Conservation (phyloP, 495 filamentous ascomycete genomes). For the Aspergillus biplanus region DNA sequence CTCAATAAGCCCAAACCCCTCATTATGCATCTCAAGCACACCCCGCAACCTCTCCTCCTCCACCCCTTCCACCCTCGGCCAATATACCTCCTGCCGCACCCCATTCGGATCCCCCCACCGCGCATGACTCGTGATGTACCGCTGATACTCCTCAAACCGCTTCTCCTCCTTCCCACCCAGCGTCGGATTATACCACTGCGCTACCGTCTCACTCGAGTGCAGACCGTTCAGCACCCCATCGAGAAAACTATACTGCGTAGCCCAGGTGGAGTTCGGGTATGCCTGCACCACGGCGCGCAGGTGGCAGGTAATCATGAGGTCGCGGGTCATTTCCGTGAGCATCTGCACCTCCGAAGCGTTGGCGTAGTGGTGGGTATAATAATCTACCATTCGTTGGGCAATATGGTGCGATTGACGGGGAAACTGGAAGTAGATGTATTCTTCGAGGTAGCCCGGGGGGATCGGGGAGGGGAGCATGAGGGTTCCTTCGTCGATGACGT, state of each 20-base stretch:
- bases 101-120: conserved; percentile 9
- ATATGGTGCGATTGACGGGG: not conserved
- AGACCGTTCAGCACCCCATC: conserved; percentile 6
- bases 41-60: not conserved
- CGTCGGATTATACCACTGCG: conserved; percentile 6
- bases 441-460: not conserved
- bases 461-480: conserved; percentile 28
- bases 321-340: not conserved
- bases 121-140: conserved; percentile 8
- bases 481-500: conserved; percentile 43
- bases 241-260: conserved; percentile 8
- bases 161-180: not conserved
- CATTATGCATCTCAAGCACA: conserved; percentile 1
- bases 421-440: not conserved
- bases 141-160: conserved; percentile 4
- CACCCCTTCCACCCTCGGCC: not conserved
- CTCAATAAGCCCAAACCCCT: not conserved
- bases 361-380: not conserved
- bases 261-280: conserved; percentile 1
- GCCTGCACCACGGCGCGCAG: conserved; percentile 1
- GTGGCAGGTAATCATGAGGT: conserved; percentile 9
- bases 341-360: not conserved
- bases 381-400: not conserved
- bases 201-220: not conserved
- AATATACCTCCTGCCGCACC: not conserved